Percentiles rank a stretch among this genome's conserved stretches.
Conservation (phyloP, 306 rosid genomes). For the Glycine soja region DNA sequence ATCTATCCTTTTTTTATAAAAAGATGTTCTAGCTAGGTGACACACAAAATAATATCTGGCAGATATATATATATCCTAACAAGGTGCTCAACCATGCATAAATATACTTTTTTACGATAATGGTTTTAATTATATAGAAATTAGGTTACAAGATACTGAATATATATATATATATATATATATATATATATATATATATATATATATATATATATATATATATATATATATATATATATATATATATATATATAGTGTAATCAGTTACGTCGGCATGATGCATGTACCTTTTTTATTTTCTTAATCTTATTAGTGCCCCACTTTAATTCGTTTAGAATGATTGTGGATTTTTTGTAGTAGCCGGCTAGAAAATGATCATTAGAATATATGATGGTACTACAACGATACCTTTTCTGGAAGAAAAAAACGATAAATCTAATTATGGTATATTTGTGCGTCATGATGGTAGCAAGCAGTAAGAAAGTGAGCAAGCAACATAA, state of each 20-base stretch:
- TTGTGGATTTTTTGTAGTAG: constrained; percentile 17
- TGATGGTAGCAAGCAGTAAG: constrained; percentile 36
- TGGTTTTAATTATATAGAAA: neutral
- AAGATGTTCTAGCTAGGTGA: constrained; percentile 1
- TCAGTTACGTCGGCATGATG: constrained; percentile 52
- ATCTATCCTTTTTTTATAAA: neutral
- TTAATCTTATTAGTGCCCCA: constrained; percentile 4
- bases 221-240: too few species aligned
- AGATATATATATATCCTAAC: neutral
- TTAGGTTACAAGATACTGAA: too few species aligned
- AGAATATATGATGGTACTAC: constrained; percentile 8
- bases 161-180: too few species aligned
- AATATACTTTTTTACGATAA: neutral
- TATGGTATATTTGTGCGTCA: constrained; percentile 30
- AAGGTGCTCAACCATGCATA: neutral
- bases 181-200: too few species aligned
- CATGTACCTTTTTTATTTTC: neutral
- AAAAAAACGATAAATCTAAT: neutral
- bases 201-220: too few species aligned
- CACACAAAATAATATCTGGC: neutral
- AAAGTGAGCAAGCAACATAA: neutral
- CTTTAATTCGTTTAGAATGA: constrained; percentile 6
- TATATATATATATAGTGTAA: neutral
- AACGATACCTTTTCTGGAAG: neutral
- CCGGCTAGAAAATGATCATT: constrained; percentile 17